Base-by-base conservation (phyloP, 2,329 filamentous ascomycete genomes). In the Colletotrichum costaricense region DNA sequence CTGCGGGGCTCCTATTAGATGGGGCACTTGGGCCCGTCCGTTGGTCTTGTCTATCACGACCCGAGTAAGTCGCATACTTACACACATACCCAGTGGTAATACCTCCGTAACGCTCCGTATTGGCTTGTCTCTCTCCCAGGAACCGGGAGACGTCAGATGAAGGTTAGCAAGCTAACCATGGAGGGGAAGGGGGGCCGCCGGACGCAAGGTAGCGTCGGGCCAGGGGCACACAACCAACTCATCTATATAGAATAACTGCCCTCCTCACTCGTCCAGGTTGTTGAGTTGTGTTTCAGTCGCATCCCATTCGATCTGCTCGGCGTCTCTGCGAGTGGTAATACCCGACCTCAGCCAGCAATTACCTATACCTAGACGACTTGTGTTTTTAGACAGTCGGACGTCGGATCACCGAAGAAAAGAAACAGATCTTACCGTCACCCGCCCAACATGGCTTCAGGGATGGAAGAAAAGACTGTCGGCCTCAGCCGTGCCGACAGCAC, bases 81-180 rank as follows among this genome's bases (percentile, higher is more conserved):
- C 60, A 30, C 42, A 49, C 42, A 49, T 49, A 49, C 54, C 52
- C 54, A 30, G 65, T 57, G 28, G 57, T 57, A 46, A 28, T 16
- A 22, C 19, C 7, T 42, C 38, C 38, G 38, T 42, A 42, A 16
- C 38, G 38, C 38, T 42, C 19, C 42, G 42, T 49, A 56, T 33
- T 22, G 49, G 14, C 60, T 35, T 52, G 56, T 54, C 54, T 28
- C 14, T 57, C 59, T 57, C 59, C 58, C 46, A 73, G 42, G 59
- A 69, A 65, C 67, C 66, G 65, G 66, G 60, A 69, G 60, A 70
- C 67, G 70, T 73, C 70, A 73, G 70, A 73, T 73, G 58, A 73
- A 73, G 70, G 55, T 73, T 73, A 33, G 30, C 5, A n/a, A 28
- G 42, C 70, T 64, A 54, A 38, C 60, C 46, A 11, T 26, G 57